Evolutionary conservation across 768 basidiomycete species (phyloP).

Genomic region (Collybia sp.): DNA sequence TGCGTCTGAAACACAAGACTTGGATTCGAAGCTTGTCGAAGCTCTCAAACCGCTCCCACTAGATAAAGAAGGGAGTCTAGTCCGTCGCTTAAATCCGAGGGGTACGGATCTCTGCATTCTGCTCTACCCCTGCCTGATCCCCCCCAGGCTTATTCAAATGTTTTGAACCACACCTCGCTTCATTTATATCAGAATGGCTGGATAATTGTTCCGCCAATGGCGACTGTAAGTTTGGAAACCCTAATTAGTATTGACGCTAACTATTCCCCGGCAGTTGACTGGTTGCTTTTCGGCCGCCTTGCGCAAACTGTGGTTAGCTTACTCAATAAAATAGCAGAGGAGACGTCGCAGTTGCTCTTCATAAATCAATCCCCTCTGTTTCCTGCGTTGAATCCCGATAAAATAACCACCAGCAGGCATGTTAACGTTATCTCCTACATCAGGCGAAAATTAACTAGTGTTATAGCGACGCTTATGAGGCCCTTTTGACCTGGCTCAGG

Average conservation of each 20-base stretch:
- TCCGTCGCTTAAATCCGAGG: conserved; percentile 38
- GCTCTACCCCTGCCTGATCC: conserved; percentile 3
- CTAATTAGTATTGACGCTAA: background rate
- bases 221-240: conserved; percentile 35
- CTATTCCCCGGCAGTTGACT: conserved; percentile 39
- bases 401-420: conserved; percentile 35
- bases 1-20: conserved; percentile 45
- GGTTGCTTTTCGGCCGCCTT: conserved; percentile 39
- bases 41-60: conserved; percentile 36
- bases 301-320: conserved; percentile 11
- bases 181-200: conserved; percentile 42
- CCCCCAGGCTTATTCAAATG: conserved; percentile 32
- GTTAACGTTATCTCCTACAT: conserved; percentile 9
- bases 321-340: conserved; percentile 31
- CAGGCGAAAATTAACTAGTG: conserved; percentile 2
- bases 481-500: conserved; percentile 35
- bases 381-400: conserved; percentile 26
- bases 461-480: conserved; percentile 26
- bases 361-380: conserved; percentile 19
- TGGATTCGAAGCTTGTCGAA: conserved; percentile 51
- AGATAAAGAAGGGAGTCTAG: conserved; percentile 56
- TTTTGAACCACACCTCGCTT: conserved; percentile 31
- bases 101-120: conserved; percentile 25
- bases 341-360: conserved; percentile 23
- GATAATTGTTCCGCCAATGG: conserved; percentile 35